Base-by-base conservation (phyloP, 164 flowering plant genomes). In the Sextonia rubra region DNA sequence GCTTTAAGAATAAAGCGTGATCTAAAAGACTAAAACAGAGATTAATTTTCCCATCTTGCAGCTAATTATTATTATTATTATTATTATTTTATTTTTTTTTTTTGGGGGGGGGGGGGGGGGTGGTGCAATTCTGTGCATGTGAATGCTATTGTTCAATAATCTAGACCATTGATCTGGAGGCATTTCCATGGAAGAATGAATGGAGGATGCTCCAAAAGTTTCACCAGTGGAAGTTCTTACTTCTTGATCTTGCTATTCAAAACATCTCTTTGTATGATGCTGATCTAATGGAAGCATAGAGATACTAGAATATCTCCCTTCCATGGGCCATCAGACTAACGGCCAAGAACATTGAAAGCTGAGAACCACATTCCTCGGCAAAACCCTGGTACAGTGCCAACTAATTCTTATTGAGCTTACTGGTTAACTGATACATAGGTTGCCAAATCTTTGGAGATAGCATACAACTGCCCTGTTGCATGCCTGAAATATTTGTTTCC, bases 401-500 rank as follows among this genome's bases (percentile, higher is more conserved):
- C 58, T 20, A 52, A 52, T 15, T 20, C n/a, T 52, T 52, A 18
- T 52, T 15, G 56, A 58, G 30, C 78, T 77, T 64, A 93, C 99
- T 83, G 76, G 70, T 95, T 93, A 18, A 84, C 87, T 27, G 99
- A 91, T 62, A 95, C 87, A 69, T 95, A 95, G 60, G 93, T 89
- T 29, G 99, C 99, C 80, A 95, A 80, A 75, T 95, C 96, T 82
- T 93, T 93, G 64, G 99, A 95, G 71, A 95, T 82, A 11, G 87
- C 97, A 83, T 93, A 95, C 63, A 93, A 83, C 76, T 95, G 99
- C 14, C 99, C 98, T 3, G 99, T 93, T 70, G 98, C 98, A 76
- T 95, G 99, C 73, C 98, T 79, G 73, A 95, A 95, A 69, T 95
- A 95, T 75, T 91, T 95, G 73, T 91, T 95, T 69, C 99, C 99